These are phyloP conservation scores for Limonomyces culmigenus DNA, from an alignment of 1,284 basidiomycete genomes.

Conservation along the genomic window DNA sequence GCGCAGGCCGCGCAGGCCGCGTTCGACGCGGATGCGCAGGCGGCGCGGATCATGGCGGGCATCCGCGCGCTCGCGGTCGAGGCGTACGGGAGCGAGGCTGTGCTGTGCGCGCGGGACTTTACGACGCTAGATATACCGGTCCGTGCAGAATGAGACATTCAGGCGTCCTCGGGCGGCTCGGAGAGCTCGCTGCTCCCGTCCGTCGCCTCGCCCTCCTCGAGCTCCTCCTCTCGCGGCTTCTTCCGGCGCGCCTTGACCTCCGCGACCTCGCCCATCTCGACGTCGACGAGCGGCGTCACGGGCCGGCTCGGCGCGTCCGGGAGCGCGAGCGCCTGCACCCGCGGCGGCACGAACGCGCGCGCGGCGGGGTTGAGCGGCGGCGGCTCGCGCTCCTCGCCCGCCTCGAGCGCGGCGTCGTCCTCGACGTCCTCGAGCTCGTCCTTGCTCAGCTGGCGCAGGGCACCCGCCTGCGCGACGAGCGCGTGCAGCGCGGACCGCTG, in stretches of 20 bases:
- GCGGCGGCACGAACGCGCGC: slow-evolving; percentile 12
- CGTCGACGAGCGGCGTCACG: slow-evolving; percentile 39
- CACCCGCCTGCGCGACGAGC: slow-evolving; percentile 42
- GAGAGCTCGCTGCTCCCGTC: slow-evolving; percentile 61
- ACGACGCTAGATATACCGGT: slow-evolving; percentile 43
- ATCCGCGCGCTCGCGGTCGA: slow-evolving; percentile 38
- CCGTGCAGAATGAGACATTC: not conserved
- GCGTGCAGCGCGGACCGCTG: slow-evolving; percentile 51
- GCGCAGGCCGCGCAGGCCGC: no score
- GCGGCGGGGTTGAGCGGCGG: not conserved
- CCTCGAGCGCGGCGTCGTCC: no score
- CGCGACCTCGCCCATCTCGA: slow-evolving; percentile 76
- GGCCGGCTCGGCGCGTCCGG: slow-evolving; percentile 6
- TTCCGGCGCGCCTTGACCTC: slow-evolving; percentile 37
- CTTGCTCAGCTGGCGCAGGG: slow-evolving; percentile 49
- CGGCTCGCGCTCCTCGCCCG: slow-evolving; percentile 1
- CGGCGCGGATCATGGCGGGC: slow-evolving; percentile 37
- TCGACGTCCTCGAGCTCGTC: slow-evolving; percentile 27
- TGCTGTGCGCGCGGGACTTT: slow-evolving; percentile 57
- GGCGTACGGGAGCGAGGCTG: slow-evolving; percentile 33
- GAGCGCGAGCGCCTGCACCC: slow-evolving; percentile 11
- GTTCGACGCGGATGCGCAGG: slow-evolving; percentile 26
- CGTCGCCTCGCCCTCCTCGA: slow-evolving; percentile 73
- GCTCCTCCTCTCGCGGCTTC: slow-evolving; percentile 44
- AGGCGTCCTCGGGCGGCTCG: slow-evolving; percentile 48